Evolutionary conservation across 2,329 filamentous ascomycete species (phyloP).

Genomic region (Niveomyces coronatus): DNA sequence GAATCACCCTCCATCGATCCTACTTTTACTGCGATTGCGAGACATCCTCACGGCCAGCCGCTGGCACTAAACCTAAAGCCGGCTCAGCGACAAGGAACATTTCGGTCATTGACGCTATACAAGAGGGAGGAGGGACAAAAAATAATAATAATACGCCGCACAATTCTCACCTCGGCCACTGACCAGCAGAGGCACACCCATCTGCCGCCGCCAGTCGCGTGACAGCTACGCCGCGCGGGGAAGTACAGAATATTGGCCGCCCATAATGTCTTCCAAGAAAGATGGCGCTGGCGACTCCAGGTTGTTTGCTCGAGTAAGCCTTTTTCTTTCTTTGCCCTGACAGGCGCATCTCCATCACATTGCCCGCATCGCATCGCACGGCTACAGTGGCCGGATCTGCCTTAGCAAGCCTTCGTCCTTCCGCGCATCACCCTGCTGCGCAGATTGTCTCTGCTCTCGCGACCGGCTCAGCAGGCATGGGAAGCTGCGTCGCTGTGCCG

Average conservation of each 20-base stretch:
- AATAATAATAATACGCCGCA: too few species aligned
- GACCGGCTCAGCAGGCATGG: constrained; percentile 1
- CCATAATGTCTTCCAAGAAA: constrained; percentile 41
- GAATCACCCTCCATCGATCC: too few species aligned
- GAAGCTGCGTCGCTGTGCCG: neutral
- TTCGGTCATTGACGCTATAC: neutral
- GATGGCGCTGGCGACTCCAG: constrained; percentile 85
- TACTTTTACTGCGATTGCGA: too few species aligned
- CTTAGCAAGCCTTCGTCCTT: constrained; percentile 10
- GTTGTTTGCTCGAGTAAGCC: constrained; percentile 89
- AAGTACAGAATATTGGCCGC: constrained; percentile 7
- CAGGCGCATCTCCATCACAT: too few species aligned
- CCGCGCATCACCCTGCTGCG: too few species aligned
- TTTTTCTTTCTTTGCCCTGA: too few species aligned
- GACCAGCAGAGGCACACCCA: neutral
- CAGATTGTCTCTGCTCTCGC: neutral
- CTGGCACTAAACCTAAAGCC: too few species aligned
- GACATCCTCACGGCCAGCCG: too few species aligned
- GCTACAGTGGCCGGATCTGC: constrained; percentile 2
- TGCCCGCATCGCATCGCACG: constrained; percentile 2
- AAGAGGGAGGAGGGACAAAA: too few species aligned
- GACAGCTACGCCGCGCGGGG: constrained; percentile 9
- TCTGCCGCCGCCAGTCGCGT: constrained; percentile 11
- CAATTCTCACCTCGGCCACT: too few species aligned
- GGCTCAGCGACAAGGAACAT: constrained; percentile 1